Base-by-base conservation (phyloP, 768 basidiomycete genomes). In the Termitomyces bulborhizus region DNA sequence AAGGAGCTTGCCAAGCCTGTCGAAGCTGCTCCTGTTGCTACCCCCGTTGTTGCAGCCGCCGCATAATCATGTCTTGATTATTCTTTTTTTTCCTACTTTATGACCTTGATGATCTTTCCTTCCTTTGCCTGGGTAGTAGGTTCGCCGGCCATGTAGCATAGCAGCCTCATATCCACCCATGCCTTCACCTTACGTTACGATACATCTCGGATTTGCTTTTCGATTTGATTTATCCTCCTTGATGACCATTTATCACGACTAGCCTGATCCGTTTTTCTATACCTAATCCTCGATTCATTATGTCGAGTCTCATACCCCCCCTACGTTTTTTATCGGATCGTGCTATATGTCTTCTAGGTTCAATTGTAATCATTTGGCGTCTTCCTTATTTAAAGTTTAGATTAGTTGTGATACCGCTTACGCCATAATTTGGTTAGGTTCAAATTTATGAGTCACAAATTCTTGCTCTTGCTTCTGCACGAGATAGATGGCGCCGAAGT, bases 41-140 rank as follows among this genome's bases (percentile, higher is more conserved):
- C 84, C 37, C 82, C 88, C 49, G 82, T 85, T 57, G 87, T 93
- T 57, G 83, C 87, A 57, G 90, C 91, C 47, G 75, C 91, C 39
- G 90, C 91, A 76, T 94, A 83, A 84, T 68, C 60, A 56, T 56
- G 55, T 42, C 53, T 58, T 56, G 57, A 54, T 64, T 60, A 51
- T 60, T 59, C 68, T 58, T 66, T 63, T 61, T 59, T 68, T 69
- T 29, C n/a, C n/a, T n/a, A n/a, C n/a, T n/a, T n/a, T n/a, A n/a
- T n/a, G 76, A 79, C 76, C 66, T 54, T 76, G 62, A 76, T 67
- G 72, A 72, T 61, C 58, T 56, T 60, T 52, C 44, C 66, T 69
- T 63, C 64, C 63, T 67, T 60, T 59, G 56, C 73, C 68, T 71
- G 72, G 68, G 53, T 32, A 26, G 44, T 46, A 36, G 56, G 46